Percentiles rank a stretch among this genome's conserved stretches.
Evolutionary conservation across 495 filamentous ascomycete species (phyloP).

Genomic region (Terfezia claveryi): DNA sequence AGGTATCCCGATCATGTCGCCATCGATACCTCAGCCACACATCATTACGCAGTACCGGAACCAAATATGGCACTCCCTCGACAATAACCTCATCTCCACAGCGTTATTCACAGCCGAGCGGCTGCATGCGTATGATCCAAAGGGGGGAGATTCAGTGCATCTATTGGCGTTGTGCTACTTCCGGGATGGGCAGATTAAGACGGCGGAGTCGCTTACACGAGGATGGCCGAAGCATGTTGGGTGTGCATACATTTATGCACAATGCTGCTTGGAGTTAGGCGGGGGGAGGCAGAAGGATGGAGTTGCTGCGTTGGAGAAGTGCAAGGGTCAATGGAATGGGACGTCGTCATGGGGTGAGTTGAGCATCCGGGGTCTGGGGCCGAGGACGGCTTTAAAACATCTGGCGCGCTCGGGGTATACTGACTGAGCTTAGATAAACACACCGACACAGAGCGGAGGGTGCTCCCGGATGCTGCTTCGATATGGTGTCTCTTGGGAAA

Average conservation of each 20-base stretch:
- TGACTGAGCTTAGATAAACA: slow-evolving; percentile 49
- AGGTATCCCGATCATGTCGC: neutral
- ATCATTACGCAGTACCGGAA: slow-evolving; percentile 58
- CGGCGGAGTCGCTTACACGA: slow-evolving; percentile 24
- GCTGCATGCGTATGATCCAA: slow-evolving; percentile 58
- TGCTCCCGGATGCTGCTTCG: slow-evolving; percentile 64
- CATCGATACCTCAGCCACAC: slow-evolving; percentile 16
- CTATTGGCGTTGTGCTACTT: slow-evolving; percentile 68
- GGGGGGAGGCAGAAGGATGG: slow-evolving; percentile 49
- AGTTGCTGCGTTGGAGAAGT: slow-evolving; percentile 54
- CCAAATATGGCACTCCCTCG: slow-evolving; percentile 77
- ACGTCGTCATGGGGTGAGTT: slow-evolving; percentile 26
- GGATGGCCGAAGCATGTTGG: slow-evolving; percentile 39
- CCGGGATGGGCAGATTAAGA: slow-evolving; percentile 52
- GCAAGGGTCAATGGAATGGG: slow-evolving; percentile 38
- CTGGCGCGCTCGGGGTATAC: slow-evolving; percentile 21
- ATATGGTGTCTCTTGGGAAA: slow-evolving; percentile 64
- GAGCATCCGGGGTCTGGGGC: no score
- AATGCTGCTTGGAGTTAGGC: slow-evolving; percentile 56
- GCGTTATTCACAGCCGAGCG: slow-evolving; percentile 82
- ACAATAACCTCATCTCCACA: slow-evolving; percentile 68
- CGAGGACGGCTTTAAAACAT: no score
- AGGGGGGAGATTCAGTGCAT: slow-evolving; percentile 56
- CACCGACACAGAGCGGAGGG: slow-evolving; percentile 38
- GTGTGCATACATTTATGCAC: slow-evolving; percentile 78